Evolutionary conservation across 176 grass and related monocot species (phyloP).

Genomic region (Oropetium thomaeum): DNA sequence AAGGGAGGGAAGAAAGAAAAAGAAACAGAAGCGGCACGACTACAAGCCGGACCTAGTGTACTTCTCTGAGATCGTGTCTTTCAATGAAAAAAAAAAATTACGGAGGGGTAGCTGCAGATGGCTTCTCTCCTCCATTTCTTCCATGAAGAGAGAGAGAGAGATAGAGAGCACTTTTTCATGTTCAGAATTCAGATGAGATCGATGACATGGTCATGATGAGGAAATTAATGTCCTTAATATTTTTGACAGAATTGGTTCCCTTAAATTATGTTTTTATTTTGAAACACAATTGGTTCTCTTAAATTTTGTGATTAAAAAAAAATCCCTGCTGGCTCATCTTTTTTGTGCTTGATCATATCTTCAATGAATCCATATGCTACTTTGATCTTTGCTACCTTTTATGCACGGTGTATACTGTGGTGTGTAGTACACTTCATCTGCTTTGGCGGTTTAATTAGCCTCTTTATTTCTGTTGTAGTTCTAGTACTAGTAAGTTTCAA

Average conservation of each 20-base stretch:
- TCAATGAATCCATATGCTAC: too few relatives aligned
- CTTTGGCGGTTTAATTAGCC: not conserved
- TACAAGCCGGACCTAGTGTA: not conserved
- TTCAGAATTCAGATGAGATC: too few relatives aligned
- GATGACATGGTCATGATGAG: too few relatives aligned
- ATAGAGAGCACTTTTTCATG: too few relatives aligned
- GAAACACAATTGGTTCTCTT: too few relatives aligned
- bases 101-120: not conserved
- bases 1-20: not conserved
- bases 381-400: conserved; percentile 27
- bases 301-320: not conserved
- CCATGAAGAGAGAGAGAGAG: not conserved
- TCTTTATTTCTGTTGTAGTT: not conserved
- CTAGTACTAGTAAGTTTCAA: too few relatives aligned
- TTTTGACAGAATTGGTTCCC: too few relatives aligned
- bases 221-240: not conserved
- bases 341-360: not conserved
- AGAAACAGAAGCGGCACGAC: not conserved
- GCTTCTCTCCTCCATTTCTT: not conserved
- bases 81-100: not conserved
- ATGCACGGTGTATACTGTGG: not conserved
- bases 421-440: not conserved
- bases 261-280: not conserved
- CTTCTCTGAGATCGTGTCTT: not conserved
- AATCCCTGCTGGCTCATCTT: not conserved